Evolutionary conservation across 441 rosid genomes (phyloP), one percentile per base, ranked within the genome.

Genomic region (Mallotus japonicus): DNA sequence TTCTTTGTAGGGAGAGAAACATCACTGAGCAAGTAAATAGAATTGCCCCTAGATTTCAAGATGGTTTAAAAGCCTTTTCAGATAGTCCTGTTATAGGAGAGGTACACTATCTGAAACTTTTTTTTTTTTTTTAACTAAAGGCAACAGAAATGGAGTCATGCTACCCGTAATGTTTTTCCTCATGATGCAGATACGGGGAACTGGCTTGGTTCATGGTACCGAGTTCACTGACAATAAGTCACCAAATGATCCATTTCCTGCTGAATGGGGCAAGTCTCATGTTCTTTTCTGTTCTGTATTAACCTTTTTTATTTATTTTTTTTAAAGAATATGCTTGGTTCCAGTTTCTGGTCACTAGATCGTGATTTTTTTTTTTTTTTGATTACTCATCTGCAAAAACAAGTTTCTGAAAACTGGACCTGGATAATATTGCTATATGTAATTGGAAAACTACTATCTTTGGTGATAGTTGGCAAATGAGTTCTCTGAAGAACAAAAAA

Each of bases 11-110:
- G 82, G 99, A 95, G 81, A 87, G 92, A 78, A 88, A 88, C 80
- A 86, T 95, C 72, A 65, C 78, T 58, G 93, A 83, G 24, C 72
- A 78, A 56, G 97, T 93, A 13, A 83, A 71, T 14, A 83, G 55
- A 24, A 81, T 90, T 71, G 78, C 93, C 50, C 88, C 93, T 32
- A 85, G 70, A 74, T 95, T 93, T 83, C 99, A 95, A 87, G 89
- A 89, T 64, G 99, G 99, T 42, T 10, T 95, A 60, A 95, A 88
- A 84, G 91, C 93, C 65, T 91, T 87, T 49, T 80, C 89, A 8
- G 83, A 80, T 75, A 95, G 98, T 83, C 96, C 98, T 73, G 81
- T 93, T 57, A 77, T 93, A 59, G 97, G 99, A 61, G 99, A 95
- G 96, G 98, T 95, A 81, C 14, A 34, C 28, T 51, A n/a, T 57